Evolutionary conservation across 768 basidiomycete genomes (phyloP).

Genomic region (Mycena crocata): DNA sequence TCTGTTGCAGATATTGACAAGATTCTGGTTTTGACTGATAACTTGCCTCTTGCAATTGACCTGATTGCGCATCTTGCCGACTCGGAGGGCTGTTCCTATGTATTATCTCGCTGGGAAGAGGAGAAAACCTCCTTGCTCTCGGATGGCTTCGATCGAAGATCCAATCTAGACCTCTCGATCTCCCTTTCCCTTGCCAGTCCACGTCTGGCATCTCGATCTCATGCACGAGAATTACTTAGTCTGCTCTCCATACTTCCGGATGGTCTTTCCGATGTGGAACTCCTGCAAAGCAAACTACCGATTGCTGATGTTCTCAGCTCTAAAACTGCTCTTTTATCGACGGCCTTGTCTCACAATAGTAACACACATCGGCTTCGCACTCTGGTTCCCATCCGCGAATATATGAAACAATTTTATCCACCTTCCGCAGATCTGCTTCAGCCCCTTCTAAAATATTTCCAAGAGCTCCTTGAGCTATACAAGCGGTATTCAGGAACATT

Average conservation of each 20-base stretch:
- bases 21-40: constrained; percentile 8
- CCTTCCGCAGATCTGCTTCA: neutral
- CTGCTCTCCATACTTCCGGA: constrained; percentile 4
- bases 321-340: neutral
- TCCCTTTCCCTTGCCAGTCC: constrained; percentile 10
- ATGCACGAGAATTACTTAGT: neutral
- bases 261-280: constrained; percentile 8
- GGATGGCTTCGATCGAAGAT: neutral
- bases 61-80: constrained; percentile 13
- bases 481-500: neutral
- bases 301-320: neutral
- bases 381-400: neutral
- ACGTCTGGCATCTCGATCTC: neutral
- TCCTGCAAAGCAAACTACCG: neutral
- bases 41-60: constrained; percentile 19
- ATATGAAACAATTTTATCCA: neutral
- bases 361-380: neutral
- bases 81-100: neutral
- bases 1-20: neutral
- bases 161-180: constrained; percentile 14
- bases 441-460: neutral
- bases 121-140: neutral
- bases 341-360: neutral
- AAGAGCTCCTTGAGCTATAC: neutral
- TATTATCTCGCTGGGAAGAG: constrained; percentile 1